Base-by-base conservation (phyloP, 176 grass and related monocot species). In the Musa schizocarpa region DNA sequence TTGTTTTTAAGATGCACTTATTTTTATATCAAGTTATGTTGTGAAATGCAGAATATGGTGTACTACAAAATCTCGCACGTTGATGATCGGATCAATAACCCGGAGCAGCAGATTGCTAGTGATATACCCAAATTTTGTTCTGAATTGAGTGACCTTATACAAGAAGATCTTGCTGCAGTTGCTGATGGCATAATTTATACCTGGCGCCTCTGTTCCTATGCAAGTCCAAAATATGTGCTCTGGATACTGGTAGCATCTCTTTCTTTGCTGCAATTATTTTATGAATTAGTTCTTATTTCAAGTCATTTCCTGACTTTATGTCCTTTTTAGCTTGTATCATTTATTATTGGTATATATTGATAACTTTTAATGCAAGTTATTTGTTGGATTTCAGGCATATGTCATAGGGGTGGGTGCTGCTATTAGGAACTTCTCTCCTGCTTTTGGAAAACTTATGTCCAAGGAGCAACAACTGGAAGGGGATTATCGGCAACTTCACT, bases 61-160 rank as follows among this genome's bases (percentile, higher is more conserved):
- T 99, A 94, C 83, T 99, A 99, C 88, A 99, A 99, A 86, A 89
- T 99, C 54, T 99, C 95, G 54, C 86, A 99, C 52, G 90, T 99
- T 79, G 95, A 99, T 71, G 80, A 91, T 78, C 88, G 84, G 78
- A 81, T 99, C 77, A 86, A 85, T 77, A 99, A 89, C 69, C 95
- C 95, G 1, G 95, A 99, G 66, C 95, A 99, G 77, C 83, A 86
- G 73, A 99, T 99, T 82, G 95, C 95, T 53, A 99, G 95, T 71
- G 95, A 99, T 83, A 89, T 94, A 58, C 95, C 95, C 14, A 93
- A 82, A 86, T 99, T 99, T 78, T 92, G 84, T 86, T 87, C 95
- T 73, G 95, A 99, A 83, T 81, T 99, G 53, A 94, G 95, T 82
- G 95, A 99, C 72, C 90, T 99, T 73, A 86, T 99, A 89, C 91